Base-by-base conservation (phyloP, 495 filamentous ascomycete species). In the Clohesyomyces aquaticus region DNA sequence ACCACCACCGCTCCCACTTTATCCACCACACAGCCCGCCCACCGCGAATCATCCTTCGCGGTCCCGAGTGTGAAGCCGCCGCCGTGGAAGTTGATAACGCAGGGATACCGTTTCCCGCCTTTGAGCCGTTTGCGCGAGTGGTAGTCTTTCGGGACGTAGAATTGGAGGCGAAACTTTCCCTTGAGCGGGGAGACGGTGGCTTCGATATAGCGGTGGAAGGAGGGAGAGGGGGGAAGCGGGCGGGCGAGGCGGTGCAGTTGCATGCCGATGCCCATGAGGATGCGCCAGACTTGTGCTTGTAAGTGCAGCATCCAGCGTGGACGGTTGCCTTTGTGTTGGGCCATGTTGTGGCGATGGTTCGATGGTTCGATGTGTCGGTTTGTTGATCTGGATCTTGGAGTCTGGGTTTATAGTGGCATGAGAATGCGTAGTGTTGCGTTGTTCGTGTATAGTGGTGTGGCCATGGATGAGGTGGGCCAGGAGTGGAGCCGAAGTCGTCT, bases 241-340 rank as follows among this genome's bases (percentile, higher is more conserved):
- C 81, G 75, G 0, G 88, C 83, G 47, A 90, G 75, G 32, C 80
- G 83, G 73, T 96, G 91, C 9, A 96, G 77, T 43, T 82, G 77
- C 88, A 94, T 91, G 70, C 91, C 91, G 27, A 91, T 78, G 61
- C 79, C 80, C 83, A 93, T 91, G n/a, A 93, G 77, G 64, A 81
- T 80, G 45, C 91, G 82, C 90, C 90, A 94, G 73, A 89, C 81
- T 29, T 78, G 72, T 48, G 92, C 91, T 72, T 92, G 86, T 63
- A 87, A 61, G 27, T 81, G 79, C n/a, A 94, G 84, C 69, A 87
- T 82, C 81, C 85, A 85, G 58, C 90, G 84, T 16, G 86, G 76
- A 27, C 67, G 67, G 50, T 46, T 49, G 53, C 38, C 59, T 19
- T 6, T 38, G 32, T n/a, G n/a, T n/a, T n/a, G n/a, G n/a, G n/a